These are phyloP conservation scores for Neurospora sp. DNA, from an alignment of 495 filamentous ascomycete genomes.

Conservation along the genomic window DNA sequence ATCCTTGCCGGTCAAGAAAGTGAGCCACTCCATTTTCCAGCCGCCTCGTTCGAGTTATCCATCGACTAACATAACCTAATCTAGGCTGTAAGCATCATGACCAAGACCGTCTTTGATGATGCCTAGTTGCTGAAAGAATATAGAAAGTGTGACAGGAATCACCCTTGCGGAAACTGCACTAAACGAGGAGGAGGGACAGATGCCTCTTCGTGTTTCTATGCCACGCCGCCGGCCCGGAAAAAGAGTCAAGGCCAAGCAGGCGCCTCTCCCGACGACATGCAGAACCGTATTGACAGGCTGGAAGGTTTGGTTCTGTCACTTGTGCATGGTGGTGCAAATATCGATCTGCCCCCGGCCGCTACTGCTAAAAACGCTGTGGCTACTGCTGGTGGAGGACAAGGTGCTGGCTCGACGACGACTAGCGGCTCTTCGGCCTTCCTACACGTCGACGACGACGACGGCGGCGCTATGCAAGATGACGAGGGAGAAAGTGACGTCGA, in stretches of 20 bases:
- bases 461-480: constrained; percentile 40
- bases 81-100: constrained; percentile 22
- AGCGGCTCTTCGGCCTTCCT: constrained; percentile 51
- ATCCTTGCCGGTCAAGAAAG: constrained; percentile 90
- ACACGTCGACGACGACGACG: constrained; percentile 44
- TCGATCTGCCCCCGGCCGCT: constrained; percentile 25
- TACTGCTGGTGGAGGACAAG: constrained; percentile 42
- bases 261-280: constrained; percentile 87
- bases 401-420: constrained; percentile 53
- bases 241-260: constrained; percentile 59
- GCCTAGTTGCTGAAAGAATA: not conserved
- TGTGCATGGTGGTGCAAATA: constrained; percentile 76
- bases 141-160: constrained; percentile 81
- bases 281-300: constrained; percentile 93
- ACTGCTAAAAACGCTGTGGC: constrained; percentile 30
- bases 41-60: constrained; percentile 1
- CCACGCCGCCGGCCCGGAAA: constrained; percentile 63
- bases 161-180: constrained; percentile 92
- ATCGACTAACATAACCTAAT: constrained; percentile 13
- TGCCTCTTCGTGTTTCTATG: constrained; percentile 79
- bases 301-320: constrained; percentile 90
- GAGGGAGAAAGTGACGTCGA: constrained; percentile 76
- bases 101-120: constrained; percentile 2
- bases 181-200: constrained; percentile 63
- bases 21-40: constrained; percentile 37